These are phyloP conservation scores for Posidonia oceanica DNA, from an alignment of 116 monocot species.

Conservation along the genomic window DNA sequence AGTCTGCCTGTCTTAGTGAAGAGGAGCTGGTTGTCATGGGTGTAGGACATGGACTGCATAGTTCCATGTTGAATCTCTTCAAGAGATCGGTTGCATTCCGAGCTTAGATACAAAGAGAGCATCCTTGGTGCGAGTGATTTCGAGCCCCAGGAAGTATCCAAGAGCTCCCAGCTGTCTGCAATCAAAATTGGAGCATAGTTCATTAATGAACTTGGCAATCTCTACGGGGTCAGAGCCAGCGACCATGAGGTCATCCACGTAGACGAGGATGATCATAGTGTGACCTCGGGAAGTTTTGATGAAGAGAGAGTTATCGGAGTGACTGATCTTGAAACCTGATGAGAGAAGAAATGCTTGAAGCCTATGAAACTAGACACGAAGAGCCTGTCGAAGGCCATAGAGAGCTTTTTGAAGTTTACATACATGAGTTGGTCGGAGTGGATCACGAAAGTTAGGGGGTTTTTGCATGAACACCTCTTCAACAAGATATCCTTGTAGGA, in stretches of 20 bases:
- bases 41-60: no score
- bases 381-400: not conserved
- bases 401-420: not conserved
- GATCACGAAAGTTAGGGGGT: not conserved
- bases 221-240: not conserved
- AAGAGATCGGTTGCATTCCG: no score
- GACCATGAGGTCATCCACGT: no score
- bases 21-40: not conserved
- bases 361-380: not conserved
- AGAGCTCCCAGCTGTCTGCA: not conserved
- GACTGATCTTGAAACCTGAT: not conserved
- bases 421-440: not conserved
- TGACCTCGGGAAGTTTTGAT: not conserved
- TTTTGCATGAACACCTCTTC: no score
- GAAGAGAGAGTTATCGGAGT: not conserved
- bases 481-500: not conserved
- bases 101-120: no score
- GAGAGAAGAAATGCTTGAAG: not conserved
- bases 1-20: not conserved
- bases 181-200: not conserved
- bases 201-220: no score
- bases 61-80: no score
- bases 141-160: not conserved
- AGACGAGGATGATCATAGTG: not conserved
- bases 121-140: no score